Percentiles rank a stretch among this genome's conserved stretches.
Conservation (phyloP, 352 stramenopile genomes). For the Thraustochytrium sp. region DNA sequence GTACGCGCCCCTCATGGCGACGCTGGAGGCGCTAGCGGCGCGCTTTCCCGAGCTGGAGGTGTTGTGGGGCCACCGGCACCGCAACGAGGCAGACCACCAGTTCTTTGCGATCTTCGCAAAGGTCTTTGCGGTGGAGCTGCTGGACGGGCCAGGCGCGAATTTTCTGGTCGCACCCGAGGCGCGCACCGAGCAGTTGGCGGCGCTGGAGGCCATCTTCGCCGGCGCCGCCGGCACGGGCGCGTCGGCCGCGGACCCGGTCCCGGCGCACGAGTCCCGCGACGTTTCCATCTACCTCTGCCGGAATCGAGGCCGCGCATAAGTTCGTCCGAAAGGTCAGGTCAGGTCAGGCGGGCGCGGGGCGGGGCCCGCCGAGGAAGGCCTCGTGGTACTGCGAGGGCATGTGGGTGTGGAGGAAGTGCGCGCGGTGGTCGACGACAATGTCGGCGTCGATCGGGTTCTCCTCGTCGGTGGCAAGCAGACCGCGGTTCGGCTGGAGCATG, state of each 20-base stretch:
- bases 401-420: background rate
- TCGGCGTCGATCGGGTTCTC: background rate
- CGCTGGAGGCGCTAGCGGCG: background rate
- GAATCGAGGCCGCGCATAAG: no score
- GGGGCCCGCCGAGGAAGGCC: background rate
- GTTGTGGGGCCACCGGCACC: conserved; percentile 12
- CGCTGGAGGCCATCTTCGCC: background rate
- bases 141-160: background rate
- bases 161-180: background rate
- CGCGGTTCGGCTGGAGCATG: background rate
- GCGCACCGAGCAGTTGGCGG: background rate
- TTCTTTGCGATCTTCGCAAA: background rate
- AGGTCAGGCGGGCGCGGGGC: no score
- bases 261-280: background rate
- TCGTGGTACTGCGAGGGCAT: conserved; percentile 15
- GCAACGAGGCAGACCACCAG: conserved; percentile 7
- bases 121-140: background rate
- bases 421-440: background rate
- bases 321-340: no score
- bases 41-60: background rate
- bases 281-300: conserved; percentile 25
- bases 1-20: background rate
- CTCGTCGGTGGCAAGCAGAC: background rate
- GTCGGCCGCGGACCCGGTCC: background rate
- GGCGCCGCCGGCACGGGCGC: background rate